Evolutionary conservation across 495 filamentous ascomycete genomes (phyloP).

Genomic region (Aspergillus cristatus): DNA sequence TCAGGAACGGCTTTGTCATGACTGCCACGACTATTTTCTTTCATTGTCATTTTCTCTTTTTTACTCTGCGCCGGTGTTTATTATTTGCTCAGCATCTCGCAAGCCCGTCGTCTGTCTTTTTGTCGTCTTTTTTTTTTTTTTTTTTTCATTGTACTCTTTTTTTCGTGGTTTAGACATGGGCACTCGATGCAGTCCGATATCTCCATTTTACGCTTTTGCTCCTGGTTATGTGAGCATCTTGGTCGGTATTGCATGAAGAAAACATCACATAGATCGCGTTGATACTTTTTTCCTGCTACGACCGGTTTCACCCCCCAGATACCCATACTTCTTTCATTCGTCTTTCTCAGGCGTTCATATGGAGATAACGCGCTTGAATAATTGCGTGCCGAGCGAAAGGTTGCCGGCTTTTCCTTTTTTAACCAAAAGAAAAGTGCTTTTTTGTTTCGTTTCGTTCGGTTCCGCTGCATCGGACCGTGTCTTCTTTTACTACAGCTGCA

Average conservation of each 20-base stretch:
- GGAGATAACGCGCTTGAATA: constrained; percentile 33
- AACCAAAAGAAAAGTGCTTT: constrained; percentile 37
- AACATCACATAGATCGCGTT: constrained; percentile 81
- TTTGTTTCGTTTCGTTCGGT: constrained; percentile 37
- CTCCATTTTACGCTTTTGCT: constrained; percentile 26
- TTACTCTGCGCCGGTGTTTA: constrained; percentile 18
- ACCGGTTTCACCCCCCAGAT: constrained; percentile 50
- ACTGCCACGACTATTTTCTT: constrained; percentile 33
- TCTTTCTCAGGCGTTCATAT: constrained; percentile 28
- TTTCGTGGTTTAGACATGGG: constrained; percentile 33
- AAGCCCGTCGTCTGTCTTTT: constrained; percentile 14
- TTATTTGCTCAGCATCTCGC: constrained; percentile 20
- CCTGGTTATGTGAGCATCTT: constrained; percentile 30
- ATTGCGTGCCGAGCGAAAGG: constrained; percentile 36
- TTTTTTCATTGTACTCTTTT: constrained; percentile 19
- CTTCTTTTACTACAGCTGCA: constrained; percentile 20
- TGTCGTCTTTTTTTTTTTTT: constrained; percentile 21
- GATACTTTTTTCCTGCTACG: constrained; percentile 46
- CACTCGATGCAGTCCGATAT: constrained; percentile 37
- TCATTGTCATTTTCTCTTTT: constrained; percentile 13
- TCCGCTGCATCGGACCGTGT: constrained; percentile 34
- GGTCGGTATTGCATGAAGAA: constrained; percentile 53
- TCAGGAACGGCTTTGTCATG: constrained; percentile 44
- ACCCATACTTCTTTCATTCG: constrained; percentile 45
- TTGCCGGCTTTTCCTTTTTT: constrained; percentile 31